phyloP scores from a whole-genome alignment of 2,329 filamentous ascomycete genomes.

The Ambrosiella xylebori region DNA sequence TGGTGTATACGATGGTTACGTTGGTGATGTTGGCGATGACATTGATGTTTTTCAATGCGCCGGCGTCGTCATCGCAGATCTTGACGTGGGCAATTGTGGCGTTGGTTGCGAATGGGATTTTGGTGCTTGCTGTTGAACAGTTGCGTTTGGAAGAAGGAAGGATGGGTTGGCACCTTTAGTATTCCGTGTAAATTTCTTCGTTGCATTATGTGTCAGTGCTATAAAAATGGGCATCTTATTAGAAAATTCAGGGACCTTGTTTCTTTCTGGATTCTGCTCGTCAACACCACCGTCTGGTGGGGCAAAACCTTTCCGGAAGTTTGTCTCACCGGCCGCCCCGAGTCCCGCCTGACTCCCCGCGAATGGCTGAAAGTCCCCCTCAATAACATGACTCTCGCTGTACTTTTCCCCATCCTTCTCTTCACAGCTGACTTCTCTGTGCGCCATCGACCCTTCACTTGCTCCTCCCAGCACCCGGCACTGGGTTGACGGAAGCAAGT shows the following conservation, averaged over 20 bases:
- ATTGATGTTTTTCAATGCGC: conserved; percentile 74
- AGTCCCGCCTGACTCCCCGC: conserved; percentile 61
- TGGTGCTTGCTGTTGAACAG: conserved; percentile 58
- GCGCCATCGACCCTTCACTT: conserved; percentile 61
- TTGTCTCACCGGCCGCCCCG: conserved; percentile 70
- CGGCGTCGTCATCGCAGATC: conserved; percentile 62
- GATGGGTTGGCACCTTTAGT: conserved; percentile 77
- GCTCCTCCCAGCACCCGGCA: conserved; percentile 57
- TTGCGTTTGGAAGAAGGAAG: conserved; percentile 58
- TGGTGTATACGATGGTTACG: conserved; percentile 66
- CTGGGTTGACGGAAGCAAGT: conserved; percentile 69
- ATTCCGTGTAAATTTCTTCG: conserved; percentile 40
- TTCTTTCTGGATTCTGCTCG: conserved; percentile 63
- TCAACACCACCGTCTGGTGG: conserved; percentile 72
- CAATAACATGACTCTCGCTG: conserved; percentile 40
- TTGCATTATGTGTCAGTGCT: not conserved
- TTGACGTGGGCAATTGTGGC: conserved; percentile 48
- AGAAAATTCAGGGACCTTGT: conserved; percentile 39
- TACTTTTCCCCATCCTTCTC: conserved; percentile 53
- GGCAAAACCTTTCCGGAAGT: conserved; percentile 89
- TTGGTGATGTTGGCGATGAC: conserved; percentile 58
- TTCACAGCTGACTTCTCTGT: conserved; percentile 64
- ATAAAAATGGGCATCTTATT: not conserved
- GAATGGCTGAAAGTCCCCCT: conserved; percentile 74
- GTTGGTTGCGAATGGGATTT: conserved; percentile 43